Evolutionary conservation across 2,329 filamentous ascomycete genomes (phyloP).

Genomic region (Talaromyces islandicus): DNA sequence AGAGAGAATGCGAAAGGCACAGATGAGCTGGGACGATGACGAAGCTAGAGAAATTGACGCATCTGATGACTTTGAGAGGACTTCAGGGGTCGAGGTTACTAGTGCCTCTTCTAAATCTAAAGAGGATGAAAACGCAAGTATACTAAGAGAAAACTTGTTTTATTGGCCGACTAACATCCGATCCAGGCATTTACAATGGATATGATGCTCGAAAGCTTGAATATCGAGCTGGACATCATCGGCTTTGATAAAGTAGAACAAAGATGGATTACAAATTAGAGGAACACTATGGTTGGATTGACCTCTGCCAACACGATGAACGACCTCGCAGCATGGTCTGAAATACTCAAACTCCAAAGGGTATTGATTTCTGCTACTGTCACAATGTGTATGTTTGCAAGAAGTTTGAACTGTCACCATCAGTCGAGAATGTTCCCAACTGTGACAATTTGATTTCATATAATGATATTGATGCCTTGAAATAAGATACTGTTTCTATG

Average conservation of each 20-base stretch:
- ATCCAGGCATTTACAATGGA: conserved; percentile 62
- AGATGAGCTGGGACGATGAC: conserved; percentile 29
- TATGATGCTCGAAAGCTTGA: conserved; percentile 61
- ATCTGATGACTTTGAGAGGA: conserved; percentile 12
- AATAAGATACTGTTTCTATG: not conserved
- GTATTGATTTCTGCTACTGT: too few species aligned
- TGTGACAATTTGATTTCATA: not conserved
- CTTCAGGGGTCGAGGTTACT: conserved; percentile 29
- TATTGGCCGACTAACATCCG: conserved; percentile 31
- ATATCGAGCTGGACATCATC: conserved; percentile 58
- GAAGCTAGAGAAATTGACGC: conserved; percentile 33
- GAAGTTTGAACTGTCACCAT: too few species aligned
- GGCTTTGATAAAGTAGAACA: conserved; percentile 55
- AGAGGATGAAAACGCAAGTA: conserved; percentile 20
- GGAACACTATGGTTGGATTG: not conserved
- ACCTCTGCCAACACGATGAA: not conserved
- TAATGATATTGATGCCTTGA: not conserved
- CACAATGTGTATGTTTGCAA: too few species aligned
- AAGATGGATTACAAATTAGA: conserved; percentile 43
- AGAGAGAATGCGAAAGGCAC: conserved; percentile 38
- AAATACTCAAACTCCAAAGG: too few species aligned
- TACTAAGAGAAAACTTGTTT: conserved; percentile 9
- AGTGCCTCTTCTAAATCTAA: conserved; percentile 14
- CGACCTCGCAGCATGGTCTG: not conserved
- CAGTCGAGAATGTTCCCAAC: not conserved